These are phyloP conservation scores for Arabidopsis hybrid DNA, from an alignment of 441 rosid species.

Conservation along the genomic window DNA sequence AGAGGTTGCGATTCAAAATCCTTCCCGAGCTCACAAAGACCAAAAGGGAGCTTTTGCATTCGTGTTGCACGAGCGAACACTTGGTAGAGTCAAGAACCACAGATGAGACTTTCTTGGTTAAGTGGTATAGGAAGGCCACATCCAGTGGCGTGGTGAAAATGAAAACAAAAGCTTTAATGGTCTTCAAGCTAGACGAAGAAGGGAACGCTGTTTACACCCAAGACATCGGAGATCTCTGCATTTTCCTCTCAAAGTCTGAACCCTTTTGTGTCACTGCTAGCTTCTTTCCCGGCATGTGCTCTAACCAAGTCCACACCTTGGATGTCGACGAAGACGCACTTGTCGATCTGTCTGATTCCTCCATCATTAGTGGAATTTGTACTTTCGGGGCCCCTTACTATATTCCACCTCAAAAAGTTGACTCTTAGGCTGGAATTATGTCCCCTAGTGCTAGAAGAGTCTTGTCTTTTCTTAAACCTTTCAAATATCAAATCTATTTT, in stretches of 20 bases:
- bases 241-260: too few species aligned
- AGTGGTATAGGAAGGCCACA: neutral
- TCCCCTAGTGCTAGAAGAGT: neutral
- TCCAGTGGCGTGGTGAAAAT: neutral
- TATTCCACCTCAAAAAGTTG: neutral
- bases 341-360: neutral
- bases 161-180: neutral
- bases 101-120: neutral
- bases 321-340: neutral
- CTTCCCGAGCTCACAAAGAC: neutral
- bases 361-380: neutral
- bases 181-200: neutral
- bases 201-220: neutral
- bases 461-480: neutral
- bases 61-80: neutral
- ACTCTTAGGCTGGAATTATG: neutral
- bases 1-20: neutral
- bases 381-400: neutral
- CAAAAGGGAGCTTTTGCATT: neutral
- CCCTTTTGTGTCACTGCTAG: neutral
- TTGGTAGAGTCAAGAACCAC: neutral
- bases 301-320: neutral
- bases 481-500: neutral
- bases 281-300: neutral
- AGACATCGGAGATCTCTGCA: neutral